Evolutionary conservation across 2,329 filamentous ascomycete genomes (phyloP).

Genomic region (Fusarium nodosum): DNA sequence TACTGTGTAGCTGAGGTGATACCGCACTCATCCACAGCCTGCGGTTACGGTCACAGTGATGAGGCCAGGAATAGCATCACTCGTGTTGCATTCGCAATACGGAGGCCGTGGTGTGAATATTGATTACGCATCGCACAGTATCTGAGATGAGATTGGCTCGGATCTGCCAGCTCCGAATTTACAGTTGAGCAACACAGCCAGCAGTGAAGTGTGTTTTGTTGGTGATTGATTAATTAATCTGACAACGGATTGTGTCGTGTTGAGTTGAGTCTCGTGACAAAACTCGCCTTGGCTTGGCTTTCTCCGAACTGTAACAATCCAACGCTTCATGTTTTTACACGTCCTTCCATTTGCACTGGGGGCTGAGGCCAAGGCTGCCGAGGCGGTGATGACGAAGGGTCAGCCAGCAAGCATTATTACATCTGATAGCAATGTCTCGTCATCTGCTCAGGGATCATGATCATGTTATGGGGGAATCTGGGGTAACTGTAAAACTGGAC

Average conservation of each 20-base stretch:
- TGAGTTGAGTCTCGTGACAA: constrained; percentile 29
- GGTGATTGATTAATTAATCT: background rate
- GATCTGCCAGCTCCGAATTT: constrained; percentile 20
- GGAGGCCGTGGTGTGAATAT: constrained; percentile 18
- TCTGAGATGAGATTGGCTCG: constrained; percentile 33
- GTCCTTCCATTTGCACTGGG: constrained; percentile 9
- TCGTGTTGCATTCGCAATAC: constrained; percentile 21
- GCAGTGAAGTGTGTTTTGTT: constrained; percentile 1
- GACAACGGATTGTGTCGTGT: background rate
- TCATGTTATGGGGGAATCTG: constrained; percentile 28
- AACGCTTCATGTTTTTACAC: constrained; percentile 8
- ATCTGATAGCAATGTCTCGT: constrained; percentile 28
- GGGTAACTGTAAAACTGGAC: constrained; percentile 18
- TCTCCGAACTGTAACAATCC: constrained; percentile 26
- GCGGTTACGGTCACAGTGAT: background rate
- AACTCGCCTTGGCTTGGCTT: constrained; percentile 8
- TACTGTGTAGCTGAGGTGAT: constrained; percentile 15
- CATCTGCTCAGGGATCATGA: constrained; percentile 21
- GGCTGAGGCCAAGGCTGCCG: constrained; percentile 18
- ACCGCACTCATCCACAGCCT: background rate
- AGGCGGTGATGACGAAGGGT: constrained; percentile 23
- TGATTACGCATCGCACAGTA: constrained; percentile 11
- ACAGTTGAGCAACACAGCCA: constrained; percentile 7
- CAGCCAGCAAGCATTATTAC: constrained; percentile 23
- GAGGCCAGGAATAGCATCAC: constrained; percentile 39